Evolutionary conservation across 2,329 filamentous ascomycete species (phyloP).

Genomic region (Exophiala sideris): DNA sequence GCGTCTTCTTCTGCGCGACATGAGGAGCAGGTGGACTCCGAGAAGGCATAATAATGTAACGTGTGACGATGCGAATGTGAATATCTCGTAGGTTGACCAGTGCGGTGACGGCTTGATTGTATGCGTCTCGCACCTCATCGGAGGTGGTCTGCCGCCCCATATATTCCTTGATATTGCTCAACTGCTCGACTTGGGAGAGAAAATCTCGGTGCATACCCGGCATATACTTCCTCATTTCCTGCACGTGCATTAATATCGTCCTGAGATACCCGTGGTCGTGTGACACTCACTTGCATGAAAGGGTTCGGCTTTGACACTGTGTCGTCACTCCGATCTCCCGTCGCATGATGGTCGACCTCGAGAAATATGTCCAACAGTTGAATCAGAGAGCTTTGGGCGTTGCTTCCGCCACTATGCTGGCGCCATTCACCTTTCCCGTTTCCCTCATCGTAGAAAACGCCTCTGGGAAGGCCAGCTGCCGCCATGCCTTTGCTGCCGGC

Average conservation of each 20-base stretch:
- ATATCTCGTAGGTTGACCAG: slow-evolving; percentile 49
- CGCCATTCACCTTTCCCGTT: slow-evolving; percentile 48
- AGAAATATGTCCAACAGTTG: slow-evolving; percentile 55
- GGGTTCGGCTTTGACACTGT: slow-evolving; percentile 24
- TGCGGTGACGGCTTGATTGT: slow-evolving; percentile 14
- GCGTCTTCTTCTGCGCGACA: slow-evolving; percentile 23
- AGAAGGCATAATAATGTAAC: slow-evolving; percentile 51
- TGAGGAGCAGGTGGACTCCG: slow-evolving; percentile 23
- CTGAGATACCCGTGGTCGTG: not conserved
- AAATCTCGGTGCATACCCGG: slow-evolving; percentile 52
- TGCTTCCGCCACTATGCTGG: slow-evolving; percentile 53
- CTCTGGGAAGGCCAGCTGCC: slow-evolving; percentile 48
- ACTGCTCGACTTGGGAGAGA: slow-evolving; percentile 43
- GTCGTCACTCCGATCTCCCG: slow-evolving; percentile 33
- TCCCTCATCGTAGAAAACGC: slow-evolving; percentile 53
- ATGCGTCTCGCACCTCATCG: slow-evolving; percentile 30
- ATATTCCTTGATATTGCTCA: slow-evolving; percentile 47
- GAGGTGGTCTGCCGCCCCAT: slow-evolving; percentile 37
- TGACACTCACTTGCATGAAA: slow-evolving; percentile 33
- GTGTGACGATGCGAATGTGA: slow-evolving; percentile 52
- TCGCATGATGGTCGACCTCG: slow-evolving; percentile 47
- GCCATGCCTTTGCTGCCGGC: slow-evolving; percentile 55
- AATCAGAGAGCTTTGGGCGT: slow-evolving; percentile 54
- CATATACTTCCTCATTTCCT: slow-evolving; percentile 56
- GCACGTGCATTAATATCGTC: slow-evolving; percentile 13